A percentile compares a stretch with the other conserved stretches of the same genome.
These are phyloP conservation scores for Phyllosticta paracitricarpa DNA, from an alignment of 2,329 filamentous ascomycete species.

Conservation along the genomic window DNA sequence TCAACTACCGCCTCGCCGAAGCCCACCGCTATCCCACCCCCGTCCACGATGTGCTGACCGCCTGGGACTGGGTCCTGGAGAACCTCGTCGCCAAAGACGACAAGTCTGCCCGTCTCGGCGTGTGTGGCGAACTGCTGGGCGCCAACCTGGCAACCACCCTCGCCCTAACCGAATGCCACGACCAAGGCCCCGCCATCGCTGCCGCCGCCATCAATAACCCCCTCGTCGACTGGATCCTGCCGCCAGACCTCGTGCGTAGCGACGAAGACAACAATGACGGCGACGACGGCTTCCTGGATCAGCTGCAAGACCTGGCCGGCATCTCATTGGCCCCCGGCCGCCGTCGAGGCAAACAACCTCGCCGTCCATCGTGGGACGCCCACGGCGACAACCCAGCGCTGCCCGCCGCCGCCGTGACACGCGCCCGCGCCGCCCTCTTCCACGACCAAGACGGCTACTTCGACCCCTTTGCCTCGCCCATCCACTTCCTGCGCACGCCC, in stretches of 20 bases:
- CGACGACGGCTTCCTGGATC: not conserved
- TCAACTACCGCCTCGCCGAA: constrained; percentile 35
- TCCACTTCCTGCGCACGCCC: constrained; percentile 37
- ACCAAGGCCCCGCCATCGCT: constrained; percentile 29
- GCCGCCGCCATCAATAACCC: constrained; percentile 39
- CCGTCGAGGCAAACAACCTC: constrained; percentile 47
- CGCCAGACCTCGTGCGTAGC: constrained; percentile 20
- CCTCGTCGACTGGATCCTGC: constrained; percentile 39
- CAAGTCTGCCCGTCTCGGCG: constrained; percentile 11
- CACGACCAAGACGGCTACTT: constrained; percentile 33
- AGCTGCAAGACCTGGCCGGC: not conserved
- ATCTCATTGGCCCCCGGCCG: constrained; percentile 71
- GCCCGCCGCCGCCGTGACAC: constrained; percentile 21
- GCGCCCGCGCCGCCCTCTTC: constrained; percentile 31
- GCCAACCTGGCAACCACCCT: constrained; percentile 39
- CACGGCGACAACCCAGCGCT: constrained; percentile 19
- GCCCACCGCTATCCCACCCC: constrained; percentile 33
- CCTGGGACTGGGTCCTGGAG: constrained; percentile 38
- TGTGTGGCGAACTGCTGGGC: constrained; percentile 37
- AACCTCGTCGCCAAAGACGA: constrained; percentile 22
- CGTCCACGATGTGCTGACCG: constrained; percentile 37
- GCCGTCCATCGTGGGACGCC: constrained; percentile 24
- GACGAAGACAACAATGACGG: not conserved
- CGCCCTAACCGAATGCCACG: constrained; percentile 39
- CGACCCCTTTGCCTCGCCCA: constrained; percentile 41